A percentile compares a stretch with the other conserved stretches of the same genome.
phyloP scores from a whole-genome alignment of 768 basidiomycete genomes.

The Saitozyma podzolica region DNA sequence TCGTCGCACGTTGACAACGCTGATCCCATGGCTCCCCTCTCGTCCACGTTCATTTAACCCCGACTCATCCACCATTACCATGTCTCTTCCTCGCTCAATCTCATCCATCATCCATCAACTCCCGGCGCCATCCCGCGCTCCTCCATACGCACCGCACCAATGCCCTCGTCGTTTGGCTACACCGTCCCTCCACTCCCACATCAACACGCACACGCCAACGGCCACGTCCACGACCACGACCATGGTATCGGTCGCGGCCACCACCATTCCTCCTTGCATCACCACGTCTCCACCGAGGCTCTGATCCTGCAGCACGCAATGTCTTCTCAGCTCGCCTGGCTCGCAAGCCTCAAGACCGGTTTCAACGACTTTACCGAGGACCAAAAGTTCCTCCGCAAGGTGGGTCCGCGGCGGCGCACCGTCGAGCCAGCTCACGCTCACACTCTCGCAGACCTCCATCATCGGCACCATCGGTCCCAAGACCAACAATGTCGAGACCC shows the following conservation, averaged over 20 bases:
- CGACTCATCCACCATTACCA: not conserved
- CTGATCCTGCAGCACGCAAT: not conserved
- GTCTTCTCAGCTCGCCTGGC: slow-evolving; percentile 81
- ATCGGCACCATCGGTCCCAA: slow-evolving; percentile 99
- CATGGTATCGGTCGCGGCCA: too few species aligned
- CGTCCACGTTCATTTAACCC: slow-evolving; percentile 6
- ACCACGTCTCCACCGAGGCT: too few species aligned
- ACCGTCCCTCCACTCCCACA: too few species aligned
- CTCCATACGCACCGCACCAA: not conserved
- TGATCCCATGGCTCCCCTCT: slow-evolving; percentile 3
- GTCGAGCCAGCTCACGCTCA: not conserved
- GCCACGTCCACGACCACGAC: too few species aligned
- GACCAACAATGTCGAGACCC: slow-evolving; percentile 86
- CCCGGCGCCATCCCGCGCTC: not conserved
- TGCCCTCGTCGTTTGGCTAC: too few species aligned
- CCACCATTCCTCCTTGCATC: too few species aligned
- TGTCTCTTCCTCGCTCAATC: not conserved
- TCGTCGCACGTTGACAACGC: not conserved
- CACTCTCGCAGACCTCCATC: slow-evolving; percentile 75
- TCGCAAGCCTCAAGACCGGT: slow-evolving; percentile 73
- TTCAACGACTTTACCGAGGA: slow-evolving; percentile 71
- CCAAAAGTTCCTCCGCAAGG: slow-evolving; percentile 89
- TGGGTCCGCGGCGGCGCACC: slow-evolving; percentile 51
- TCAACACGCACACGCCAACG: too few species aligned
- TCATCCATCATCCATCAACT: not conserved